phyloP scores from a whole-genome alignment of 2,329 filamentous ascomycete species.

The Ramularia endophylla region DNA sequence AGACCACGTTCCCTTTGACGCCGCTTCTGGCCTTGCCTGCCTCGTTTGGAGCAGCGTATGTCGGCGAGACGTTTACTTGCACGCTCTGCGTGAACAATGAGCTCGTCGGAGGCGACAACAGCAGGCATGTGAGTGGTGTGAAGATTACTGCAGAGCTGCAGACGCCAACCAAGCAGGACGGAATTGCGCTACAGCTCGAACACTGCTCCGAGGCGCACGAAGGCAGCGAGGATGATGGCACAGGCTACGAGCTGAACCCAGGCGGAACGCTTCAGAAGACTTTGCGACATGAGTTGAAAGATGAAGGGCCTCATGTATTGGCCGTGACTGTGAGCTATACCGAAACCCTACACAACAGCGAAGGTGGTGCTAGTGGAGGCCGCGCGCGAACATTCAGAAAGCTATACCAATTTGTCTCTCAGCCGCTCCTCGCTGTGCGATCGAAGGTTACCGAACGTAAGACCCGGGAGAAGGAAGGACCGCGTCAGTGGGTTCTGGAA shows the following conservation, averaged over 20 bases:
- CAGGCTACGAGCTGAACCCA: conserved; percentile 40
- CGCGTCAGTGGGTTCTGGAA: conserved; percentile 67
- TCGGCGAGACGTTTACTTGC: conserved; percentile 91
- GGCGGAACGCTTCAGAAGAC: conserved; percentile 73
- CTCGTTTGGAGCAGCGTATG: conserved; percentile 89
- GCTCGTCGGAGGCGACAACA: conserved; percentile 34
- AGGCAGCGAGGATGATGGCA: conserved; percentile 30
- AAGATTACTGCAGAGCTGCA: conserved; percentile 91
- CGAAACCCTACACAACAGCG: conserved; percentile 54
- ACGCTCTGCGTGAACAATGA: conserved; percentile 97
- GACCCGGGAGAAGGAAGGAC: conserved; percentile 36
- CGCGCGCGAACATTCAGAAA: conserved; percentile 85
- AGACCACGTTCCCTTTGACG: conserved; percentile 51
- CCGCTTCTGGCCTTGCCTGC: conserved; percentile 74
- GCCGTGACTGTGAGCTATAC: conserved; percentile 93
- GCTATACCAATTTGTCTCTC: conserved; percentile 93
- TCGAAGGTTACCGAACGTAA: conserved; percentile 68
- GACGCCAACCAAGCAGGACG: conserved; percentile 66
- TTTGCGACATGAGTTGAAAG: conserved; percentile 80
- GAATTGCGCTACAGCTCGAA: conserved; percentile 53
- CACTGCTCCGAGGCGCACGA: conserved; percentile 39
- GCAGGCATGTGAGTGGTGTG: conserved; percentile 62
- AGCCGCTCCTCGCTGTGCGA: conserved; percentile 80
- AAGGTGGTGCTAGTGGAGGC: conserved; percentile 45
- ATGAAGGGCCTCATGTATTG: conserved; percentile 89